Conservation (phyloP, 2,329 filamentous ascomycete genomes). For the Sporothrix variecibatus region DNA sequence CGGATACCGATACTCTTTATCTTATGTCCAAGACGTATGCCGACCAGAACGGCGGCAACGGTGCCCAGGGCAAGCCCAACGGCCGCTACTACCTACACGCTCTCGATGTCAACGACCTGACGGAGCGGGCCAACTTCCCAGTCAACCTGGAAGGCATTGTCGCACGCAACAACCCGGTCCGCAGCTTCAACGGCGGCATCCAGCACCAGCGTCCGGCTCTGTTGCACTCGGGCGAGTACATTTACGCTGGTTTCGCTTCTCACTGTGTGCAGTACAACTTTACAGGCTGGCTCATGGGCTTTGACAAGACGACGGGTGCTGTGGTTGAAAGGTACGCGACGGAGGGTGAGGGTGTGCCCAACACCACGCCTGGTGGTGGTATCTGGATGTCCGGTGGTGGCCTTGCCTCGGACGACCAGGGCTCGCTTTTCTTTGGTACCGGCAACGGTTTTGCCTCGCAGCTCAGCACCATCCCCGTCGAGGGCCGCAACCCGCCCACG, state of each 20-base stretch:
- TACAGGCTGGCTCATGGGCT: slow-evolving; percentile 52
- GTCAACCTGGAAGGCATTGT: slow-evolving; percentile 46
- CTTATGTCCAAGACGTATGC: slow-evolving; percentile 52
- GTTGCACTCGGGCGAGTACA: slow-evolving; percentile 48
- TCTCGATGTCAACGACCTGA: slow-evolving; percentile 48
- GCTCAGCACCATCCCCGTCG: slow-evolving; percentile 45
- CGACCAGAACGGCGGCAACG: slow-evolving; percentile 39
- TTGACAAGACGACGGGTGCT: slow-evolving; percentile 48
- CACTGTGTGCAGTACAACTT: slow-evolving; percentile 55
- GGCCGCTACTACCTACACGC: slow-evolving; percentile 50
- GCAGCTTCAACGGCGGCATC: slow-evolving; percentile 50
- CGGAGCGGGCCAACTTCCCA: slow-evolving; percentile 45
- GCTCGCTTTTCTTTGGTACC: slow-evolving; percentile 50
- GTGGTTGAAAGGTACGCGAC: slow-evolving; percentile 48
- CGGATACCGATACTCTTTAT: slow-evolving; percentile 51
- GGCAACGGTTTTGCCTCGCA: slow-evolving; percentile 54
- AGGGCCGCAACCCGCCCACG: slow-evolving; percentile 47
- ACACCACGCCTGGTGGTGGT: slow-evolving; percentile 45
- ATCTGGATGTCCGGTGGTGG: slow-evolving; percentile 55
- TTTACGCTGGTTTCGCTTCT: slow-evolving; percentile 53
- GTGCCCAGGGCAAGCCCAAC: slow-evolving; percentile 43
- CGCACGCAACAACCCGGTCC: slow-evolving; percentile 48
- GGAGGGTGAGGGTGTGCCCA: slow-evolving; percentile 46
- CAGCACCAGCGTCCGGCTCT: slow-evolving; percentile 50
- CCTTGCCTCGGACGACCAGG: slow-evolving; percentile 48